These are phyloP conservation scores for Neurospora sp. DNA, from an alignment of 2,329 filamentous ascomycete genomes.

Conservation along the genomic window DNA sequence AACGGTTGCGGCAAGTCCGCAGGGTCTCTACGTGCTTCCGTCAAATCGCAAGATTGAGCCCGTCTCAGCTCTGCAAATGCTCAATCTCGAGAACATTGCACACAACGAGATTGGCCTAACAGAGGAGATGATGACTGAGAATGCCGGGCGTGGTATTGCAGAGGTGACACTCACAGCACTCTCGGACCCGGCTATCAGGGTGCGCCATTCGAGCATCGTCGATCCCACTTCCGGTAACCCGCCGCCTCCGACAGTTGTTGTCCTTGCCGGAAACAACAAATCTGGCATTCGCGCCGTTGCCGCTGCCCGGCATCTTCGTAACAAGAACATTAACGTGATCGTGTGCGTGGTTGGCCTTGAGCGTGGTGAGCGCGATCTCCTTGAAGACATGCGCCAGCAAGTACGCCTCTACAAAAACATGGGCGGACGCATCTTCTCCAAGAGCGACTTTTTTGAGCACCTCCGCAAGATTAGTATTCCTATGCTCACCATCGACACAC, in stretches of 20 bases:
- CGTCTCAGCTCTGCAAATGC: slow-evolving; percentile 70
- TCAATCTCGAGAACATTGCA: slow-evolving; percentile 85
- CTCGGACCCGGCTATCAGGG: slow-evolving; percentile 49
- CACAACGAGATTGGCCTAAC: slow-evolving; percentile 78
- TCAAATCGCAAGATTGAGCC: slow-evolving; percentile 50
- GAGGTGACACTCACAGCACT: slow-evolving; percentile 68
- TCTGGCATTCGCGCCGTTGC: slow-evolving; percentile 77
- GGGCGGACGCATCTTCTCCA: slow-evolving; percentile 60
- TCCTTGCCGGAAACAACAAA: slow-evolving; percentile 93
- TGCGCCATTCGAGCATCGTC: slow-evolving; percentile 35
- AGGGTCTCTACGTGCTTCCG: slow-evolving; percentile 42
- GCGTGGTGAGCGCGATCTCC: slow-evolving; percentile 64
- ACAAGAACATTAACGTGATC: slow-evolving; percentile 70
- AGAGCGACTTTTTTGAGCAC: slow-evolving; percentile 51
- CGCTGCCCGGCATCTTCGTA: slow-evolving; percentile 76
- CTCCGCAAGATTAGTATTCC: slow-evolving; percentile 36
- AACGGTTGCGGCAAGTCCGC: slow-evolving; percentile 14
- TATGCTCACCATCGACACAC: slow-evolving; percentile 26
- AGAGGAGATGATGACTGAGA: slow-evolving; percentile 86
- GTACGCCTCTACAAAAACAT: slow-evolving; percentile 75
- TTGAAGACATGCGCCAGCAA: slow-evolving; percentile 73
- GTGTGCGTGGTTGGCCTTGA: slow-evolving; percentile 80
- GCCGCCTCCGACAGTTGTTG: slow-evolving; percentile 41
- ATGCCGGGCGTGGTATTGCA: slow-evolving; percentile 78
- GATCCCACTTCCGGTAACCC: slow-evolving; percentile 15